A percentile compares a stretch with the other conserved stretches of the same genome.
These are phyloP conservation scores for Bigelowiella natans DNA, from an alignment of 78 protist species.

Conservation along the genomic window DNA sequence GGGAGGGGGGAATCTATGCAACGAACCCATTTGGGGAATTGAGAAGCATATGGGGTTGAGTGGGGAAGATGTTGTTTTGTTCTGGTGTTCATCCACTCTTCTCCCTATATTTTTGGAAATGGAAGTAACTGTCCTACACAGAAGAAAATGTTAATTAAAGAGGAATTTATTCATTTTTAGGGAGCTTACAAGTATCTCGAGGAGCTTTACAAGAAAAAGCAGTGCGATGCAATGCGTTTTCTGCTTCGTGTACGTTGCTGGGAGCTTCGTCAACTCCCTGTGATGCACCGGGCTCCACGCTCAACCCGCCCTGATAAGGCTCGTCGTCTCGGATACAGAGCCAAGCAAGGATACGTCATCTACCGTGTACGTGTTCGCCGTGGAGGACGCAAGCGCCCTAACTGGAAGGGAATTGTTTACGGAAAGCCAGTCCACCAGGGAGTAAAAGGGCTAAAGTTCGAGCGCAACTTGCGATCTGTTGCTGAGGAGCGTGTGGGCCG, in stretches of 20 bases:
- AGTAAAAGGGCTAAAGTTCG: conserved; percentile 77
- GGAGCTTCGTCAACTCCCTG: conserved; percentile 95
- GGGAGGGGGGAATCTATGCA: too few species aligned
- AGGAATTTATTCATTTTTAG: too few species aligned
- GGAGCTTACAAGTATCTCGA: conserved; percentile 94
- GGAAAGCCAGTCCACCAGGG: conserved; percentile 95
- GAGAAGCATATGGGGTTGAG: too few species aligned
- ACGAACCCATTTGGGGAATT: too few species aligned
- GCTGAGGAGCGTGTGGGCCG: conserved; percentile 97
- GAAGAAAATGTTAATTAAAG: too few species aligned
- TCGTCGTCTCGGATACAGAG: conserved; percentile 96
- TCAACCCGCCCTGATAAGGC: conserved; percentile 99
- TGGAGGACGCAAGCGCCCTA: conserved; percentile 90
- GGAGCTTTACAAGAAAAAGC: conserved; percentile 93
- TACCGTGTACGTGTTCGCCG: conserved; percentile 90
- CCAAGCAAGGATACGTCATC: conserved; percentile 81
- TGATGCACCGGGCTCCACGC: conserved; percentile 78
- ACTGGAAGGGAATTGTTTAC: conserved; percentile 69
- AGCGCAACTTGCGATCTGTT: conserved; percentile 59
- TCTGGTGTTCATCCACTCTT: too few species aligned
- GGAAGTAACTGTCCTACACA: too few species aligned
- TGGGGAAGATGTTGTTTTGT: too few species aligned
- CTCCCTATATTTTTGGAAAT: too few species aligned
- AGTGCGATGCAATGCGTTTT: conserved; percentile 94
- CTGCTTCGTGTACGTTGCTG: conserved; percentile 91